Percentiles rank a stretch among this genome's conserved stretches.
Conservation (phyloP, 306 rosid species). For the Cicer bijugum region DNA sequence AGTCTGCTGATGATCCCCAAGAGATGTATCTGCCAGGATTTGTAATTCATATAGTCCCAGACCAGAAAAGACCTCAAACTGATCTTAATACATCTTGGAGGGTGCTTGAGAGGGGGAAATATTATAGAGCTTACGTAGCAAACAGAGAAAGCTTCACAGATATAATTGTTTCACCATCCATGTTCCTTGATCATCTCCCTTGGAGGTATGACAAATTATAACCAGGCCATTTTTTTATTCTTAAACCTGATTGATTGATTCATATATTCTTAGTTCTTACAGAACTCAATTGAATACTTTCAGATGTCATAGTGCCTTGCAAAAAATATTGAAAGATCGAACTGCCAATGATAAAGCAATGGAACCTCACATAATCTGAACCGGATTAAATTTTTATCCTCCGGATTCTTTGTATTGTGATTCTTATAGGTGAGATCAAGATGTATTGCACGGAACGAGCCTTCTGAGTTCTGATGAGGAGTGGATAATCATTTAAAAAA, state of each 20-base stretch:
- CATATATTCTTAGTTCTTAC: slow-evolving; percentile 26
- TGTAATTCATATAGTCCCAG: slow-evolving; percentile 70
- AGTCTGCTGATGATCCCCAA: slow-evolving; percentile 56
- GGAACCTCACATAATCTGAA: slow-evolving; percentile 44
- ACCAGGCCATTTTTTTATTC: slow-evolving; percentile 27
- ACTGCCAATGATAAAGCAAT: slow-evolving; percentile 38
- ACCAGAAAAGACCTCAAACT: slow-evolving; percentile 46
- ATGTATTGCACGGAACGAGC: slow-evolving; percentile 23
- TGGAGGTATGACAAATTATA: slow-evolving; percentile 78
- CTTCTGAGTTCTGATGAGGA: slow-evolving; percentile 25
- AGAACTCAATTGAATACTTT: slow-evolving; percentile 41
- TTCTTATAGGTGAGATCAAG: slow-evolving; percentile 28
- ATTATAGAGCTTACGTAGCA: slow-evolving; percentile 73
- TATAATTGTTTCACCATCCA: slow-evolving; percentile 79
- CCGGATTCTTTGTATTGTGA: slow-evolving; percentile 10
- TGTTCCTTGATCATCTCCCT: slow-evolving; percentile 99
- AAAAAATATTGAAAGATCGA: slow-evolving; percentile 55
- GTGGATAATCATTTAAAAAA: slow-evolving; percentile 21
- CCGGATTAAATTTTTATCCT: slow-evolving; percentile 9
- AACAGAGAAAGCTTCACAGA: slow-evolving; percentile 78
- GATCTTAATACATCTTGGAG: slow-evolving; percentile 49
- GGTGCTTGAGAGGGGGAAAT: slow-evolving; percentile 44
- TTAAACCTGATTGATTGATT: slow-evolving; percentile 9
- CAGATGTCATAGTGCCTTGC: slow-evolving; percentile 70
- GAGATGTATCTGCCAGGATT: slow-evolving; percentile 89